Evolutionary conservation across 2,329 filamentous ascomycete species (phyloP).

Genomic region (Cadophora gregata): DNA sequence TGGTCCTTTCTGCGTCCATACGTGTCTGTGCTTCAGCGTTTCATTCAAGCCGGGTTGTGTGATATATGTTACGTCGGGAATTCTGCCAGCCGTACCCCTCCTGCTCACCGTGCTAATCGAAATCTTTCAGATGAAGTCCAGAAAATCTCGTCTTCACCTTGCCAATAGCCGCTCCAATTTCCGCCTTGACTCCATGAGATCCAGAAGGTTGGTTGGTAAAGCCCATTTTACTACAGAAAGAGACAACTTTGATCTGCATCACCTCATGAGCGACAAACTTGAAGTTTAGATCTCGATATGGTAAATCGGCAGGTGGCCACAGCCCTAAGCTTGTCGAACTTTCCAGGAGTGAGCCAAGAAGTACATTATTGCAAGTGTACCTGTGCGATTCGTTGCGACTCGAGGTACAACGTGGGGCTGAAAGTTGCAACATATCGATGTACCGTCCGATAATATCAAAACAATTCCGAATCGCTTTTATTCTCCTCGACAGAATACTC

Average conservation of each 20-base stretch:
- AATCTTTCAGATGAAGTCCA: slow-evolving; percentile 26
- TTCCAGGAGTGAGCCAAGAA: slow-evolving; percentile 25
- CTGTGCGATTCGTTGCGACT: slow-evolving; percentile 24
- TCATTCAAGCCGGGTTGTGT: neutral
- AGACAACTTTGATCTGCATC: slow-evolving; percentile 20
- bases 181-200: slow-evolving; percentile 27
- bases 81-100: neutral
- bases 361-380: slow-evolving; percentile 26
- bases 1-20: neutral
- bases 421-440: slow-evolving; percentile 35
- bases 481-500: slow-evolving; percentile 17
- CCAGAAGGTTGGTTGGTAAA: slow-evolving; percentile 24
- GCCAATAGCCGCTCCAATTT: slow-evolving; percentile 20
- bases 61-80: neutral
- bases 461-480: slow-evolving; percentile 38
- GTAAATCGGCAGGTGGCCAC: slow-evolving; percentile 25
- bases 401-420: slow-evolving; percentile 21
- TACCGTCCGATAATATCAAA: slow-evolving; percentile 43
- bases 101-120: slow-evolving; percentile 3
- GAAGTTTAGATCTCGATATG: slow-evolving; percentile 23
- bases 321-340: slow-evolving; percentile 21
- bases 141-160: slow-evolving; percentile 22
- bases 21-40: neutral
- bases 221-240: slow-evolving; percentile 25
- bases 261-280: slow-evolving; percentile 20